Evolutionary conservation across 1,284 basidiomycete species (phyloP), one percentile per base, ranked within the genome.

Genomic region (Tilletia indica): DNA sequence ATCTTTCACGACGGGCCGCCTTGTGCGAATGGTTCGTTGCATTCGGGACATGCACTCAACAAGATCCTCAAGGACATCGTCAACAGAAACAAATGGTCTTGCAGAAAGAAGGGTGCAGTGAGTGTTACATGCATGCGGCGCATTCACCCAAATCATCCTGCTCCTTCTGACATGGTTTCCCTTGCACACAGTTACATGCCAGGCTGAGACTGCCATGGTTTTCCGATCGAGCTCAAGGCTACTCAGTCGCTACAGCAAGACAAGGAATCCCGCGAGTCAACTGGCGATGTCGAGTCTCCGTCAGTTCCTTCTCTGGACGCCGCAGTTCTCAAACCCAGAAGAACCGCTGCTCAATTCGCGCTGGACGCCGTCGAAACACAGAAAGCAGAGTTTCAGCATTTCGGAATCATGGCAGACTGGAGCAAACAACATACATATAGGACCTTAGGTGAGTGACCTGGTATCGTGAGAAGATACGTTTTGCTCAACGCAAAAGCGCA

Each of bases 171-270:
- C n/a, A n/a, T n/a, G n/a, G n/a, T n/a, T n/a, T n/a, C n/a, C n/a
- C n/a, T n/a, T n/a, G 42, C 42, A 45, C 12, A 45, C 49, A 54
- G 49, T 80, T 98, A 94, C 85, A 86, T 92, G 49, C 96, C 97
- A 38, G 97, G 97, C 4, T 99, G 94, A 94, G 97, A 99, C 83
- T 99, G 96, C 81, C 97, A 99, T 81, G 97, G 97, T 1, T 89
- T 99, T 19, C 97, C 97, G 0, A 97, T 99, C 75, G 83, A 84
- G 58, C 67, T 77, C 5, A 83, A 83, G 73, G 83, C 81, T 0
- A 39, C 31, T 8, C 36, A 38, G 42, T 64, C 61, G 8, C 19
- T 47, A 16, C 67, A 25, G 87, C 91, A 74, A 66, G n/a, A 19
- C 36, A 8, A 5, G 2, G 4, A 39, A 42, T 6, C 16, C 4